Evolutionary conservation across 2,329 filamentous ascomycete genomes (phyloP).

Genomic region (Basipetospora chlamydospora): DNA sequence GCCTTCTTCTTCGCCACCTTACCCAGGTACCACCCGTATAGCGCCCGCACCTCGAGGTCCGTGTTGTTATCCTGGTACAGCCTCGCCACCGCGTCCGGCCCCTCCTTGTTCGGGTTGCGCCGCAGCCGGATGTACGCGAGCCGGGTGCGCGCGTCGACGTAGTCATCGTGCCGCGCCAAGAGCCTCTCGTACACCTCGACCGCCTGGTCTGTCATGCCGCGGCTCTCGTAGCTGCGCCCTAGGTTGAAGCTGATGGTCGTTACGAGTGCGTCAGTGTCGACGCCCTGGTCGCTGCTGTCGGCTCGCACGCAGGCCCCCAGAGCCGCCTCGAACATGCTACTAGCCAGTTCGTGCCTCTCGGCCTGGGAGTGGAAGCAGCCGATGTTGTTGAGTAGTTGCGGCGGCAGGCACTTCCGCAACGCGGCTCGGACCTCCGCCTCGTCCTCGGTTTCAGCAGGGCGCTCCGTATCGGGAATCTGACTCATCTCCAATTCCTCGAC

Average conservation of each 20-base stretch:
- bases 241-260: conserved; percentile 97
- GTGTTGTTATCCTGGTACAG: conserved; percentile 71
- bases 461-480: conserved; percentile 57
- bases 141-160: conserved; percentile 79
- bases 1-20: conserved; percentile 70
- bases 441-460: conserved; percentile 39
- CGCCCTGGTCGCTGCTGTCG: conserved; percentile 56
- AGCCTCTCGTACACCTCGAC: conserved; percentile 79
- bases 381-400: conserved; percentile 92
- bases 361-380: conserved; percentile 88
- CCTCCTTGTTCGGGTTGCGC: conserved; percentile 68
- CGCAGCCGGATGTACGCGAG: conserved; percentile 81
- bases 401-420: conserved; percentile 68
- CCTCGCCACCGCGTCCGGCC: conserved; percentile 71
- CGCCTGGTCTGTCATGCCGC: conserved; percentile 67
- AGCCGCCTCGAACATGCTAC: conserved; percentile 84
- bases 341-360: conserved; percentile 66
- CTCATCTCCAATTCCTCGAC: conserved; percentile 83
- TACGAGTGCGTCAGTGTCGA: conserved; percentile 80
- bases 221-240: conserved; percentile 80
- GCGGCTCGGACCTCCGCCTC: conserved; percentile 43
- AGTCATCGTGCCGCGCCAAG: conserved; percentile 72
- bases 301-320: conserved; percentile 75
- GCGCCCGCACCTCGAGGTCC: conserved; percentile 79
- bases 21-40: conserved; percentile 93